Conservation (phyloP, 495 filamentous ascomycete genomes). For the Penicillium mononematosum region DNA sequence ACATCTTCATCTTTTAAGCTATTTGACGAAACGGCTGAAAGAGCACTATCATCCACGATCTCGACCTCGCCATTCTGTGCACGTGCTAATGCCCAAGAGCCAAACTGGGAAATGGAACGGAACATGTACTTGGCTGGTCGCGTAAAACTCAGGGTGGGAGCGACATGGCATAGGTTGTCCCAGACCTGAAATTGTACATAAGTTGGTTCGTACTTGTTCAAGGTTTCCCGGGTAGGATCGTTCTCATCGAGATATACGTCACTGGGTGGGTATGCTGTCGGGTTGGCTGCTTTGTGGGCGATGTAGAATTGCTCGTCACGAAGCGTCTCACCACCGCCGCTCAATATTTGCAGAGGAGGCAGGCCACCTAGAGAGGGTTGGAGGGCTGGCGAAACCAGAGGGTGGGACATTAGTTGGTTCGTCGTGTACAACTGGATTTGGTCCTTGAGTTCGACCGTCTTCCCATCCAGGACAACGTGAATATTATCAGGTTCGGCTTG, state of each 20-base stretch:
- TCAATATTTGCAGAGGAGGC: constrained; percentile 80
- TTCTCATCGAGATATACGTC: constrained; percentile 63
- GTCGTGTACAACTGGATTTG: constrained; percentile 95
- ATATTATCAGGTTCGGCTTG: constrained; percentile 40
- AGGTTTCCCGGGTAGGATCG: constrained; percentile 50
- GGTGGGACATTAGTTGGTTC: constrained; percentile 82
- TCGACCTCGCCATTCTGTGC: constrained; percentile 78
- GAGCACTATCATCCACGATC: constrained; percentile 72
- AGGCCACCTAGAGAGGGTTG: constrained; percentile 86
- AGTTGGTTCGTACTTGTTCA: constrained; percentile 72
- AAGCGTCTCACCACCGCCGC: constrained; percentile 83
- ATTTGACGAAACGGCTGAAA: constrained; percentile 70
- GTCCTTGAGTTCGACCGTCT: constrained; percentile 73
- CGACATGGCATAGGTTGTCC: constrained; percentile 92
- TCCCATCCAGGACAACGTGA: constrained; percentile 67
- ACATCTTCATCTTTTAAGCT: constrained; percentile 40
- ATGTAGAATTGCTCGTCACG: constrained; percentile 93
- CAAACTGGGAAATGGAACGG: constrained; percentile 84
- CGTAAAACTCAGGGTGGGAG: constrained; percentile 86
- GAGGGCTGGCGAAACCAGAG: constrained; percentile 82
- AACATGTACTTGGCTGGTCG: constrained; percentile 95
- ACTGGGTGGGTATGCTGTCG: constrained; percentile 66
- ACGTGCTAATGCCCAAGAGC: constrained; percentile 81
- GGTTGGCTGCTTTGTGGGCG: constrained; percentile 89
- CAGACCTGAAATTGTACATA: constrained; percentile 96